Conservation (phyloP, 2,329 filamentous ascomycete species). For the Sphaerulina populicola region DNA sequence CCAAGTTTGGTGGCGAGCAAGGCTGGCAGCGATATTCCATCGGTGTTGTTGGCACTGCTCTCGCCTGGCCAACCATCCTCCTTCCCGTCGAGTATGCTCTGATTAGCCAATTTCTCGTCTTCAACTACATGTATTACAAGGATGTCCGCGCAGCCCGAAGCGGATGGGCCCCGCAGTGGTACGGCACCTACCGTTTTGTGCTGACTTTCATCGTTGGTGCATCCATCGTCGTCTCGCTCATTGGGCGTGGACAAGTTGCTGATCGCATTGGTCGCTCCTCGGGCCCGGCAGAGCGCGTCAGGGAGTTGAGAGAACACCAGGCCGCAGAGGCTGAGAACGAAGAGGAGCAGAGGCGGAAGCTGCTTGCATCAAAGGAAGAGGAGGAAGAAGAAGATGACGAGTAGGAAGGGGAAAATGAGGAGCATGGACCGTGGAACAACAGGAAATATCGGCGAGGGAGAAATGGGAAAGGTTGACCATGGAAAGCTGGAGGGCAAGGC, state of each 20-base stretch:
- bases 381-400: slow-evolving; percentile 22
- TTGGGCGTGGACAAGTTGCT: slow-evolving; percentile 71
- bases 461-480: background rate
- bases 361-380: slow-evolving; percentile 26
- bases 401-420: slow-evolving; percentile 1
- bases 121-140: slow-evolving; percentile 76
- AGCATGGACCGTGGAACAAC: background rate
- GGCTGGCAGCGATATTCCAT: slow-evolving; percentile 76
- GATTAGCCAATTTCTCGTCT: slow-evolving; percentile 76
- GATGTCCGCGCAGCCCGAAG: slow-evolving; percentile 63
- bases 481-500: background rate
- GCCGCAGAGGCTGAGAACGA: slow-evolving; percentile 26
- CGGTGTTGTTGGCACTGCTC: slow-evolving; percentile 66
- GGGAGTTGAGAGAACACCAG: slow-evolving; percentile 40
- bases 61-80: slow-evolving; percentile 84
- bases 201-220: slow-evolving; percentile 81
- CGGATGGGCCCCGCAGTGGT: slow-evolving; percentile 81
- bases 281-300: slow-evolving; percentile 42
- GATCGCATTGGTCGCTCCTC: slow-evolving; percentile 44
- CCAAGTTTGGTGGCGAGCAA: slow-evolving; percentile 56
- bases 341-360: slow-evolving; percentile 28
- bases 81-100: slow-evolving; percentile 78
- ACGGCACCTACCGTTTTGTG: slow-evolving; percentile 81
- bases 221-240: slow-evolving; percentile 69
- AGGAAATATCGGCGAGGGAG: too few relatives aligned